Conservation (phyloP, 805 yeast species). For the Nakazawaea ernobii region DNA sequence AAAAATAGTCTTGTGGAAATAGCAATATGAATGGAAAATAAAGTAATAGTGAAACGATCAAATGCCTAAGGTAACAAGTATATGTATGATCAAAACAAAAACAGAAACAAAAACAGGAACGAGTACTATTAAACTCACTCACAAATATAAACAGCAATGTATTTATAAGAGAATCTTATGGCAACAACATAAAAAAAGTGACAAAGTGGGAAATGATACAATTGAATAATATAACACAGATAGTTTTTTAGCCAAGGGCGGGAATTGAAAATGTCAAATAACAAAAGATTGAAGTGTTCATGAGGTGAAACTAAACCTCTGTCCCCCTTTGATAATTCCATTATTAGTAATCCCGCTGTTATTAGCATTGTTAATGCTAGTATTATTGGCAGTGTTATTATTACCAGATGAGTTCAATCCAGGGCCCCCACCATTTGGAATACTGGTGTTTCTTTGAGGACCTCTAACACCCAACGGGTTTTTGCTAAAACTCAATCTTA, state of each 20-base stretch:
- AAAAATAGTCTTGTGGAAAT: no score
- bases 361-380: not conserved
- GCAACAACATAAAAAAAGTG: no score
- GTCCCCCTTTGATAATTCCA: not conserved
- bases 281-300: not conserved
- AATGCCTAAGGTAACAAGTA: no score
- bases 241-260: not conserved
- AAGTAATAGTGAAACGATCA: no score
- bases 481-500: slow-evolving; percentile 87
- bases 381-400: not conserved
- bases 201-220: no score
- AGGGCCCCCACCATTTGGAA: not conserved
- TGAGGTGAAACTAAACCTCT: not conserved
- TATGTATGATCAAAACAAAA: no score
- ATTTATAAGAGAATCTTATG: no score
- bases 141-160: no score
- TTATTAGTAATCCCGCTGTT: not conserved
- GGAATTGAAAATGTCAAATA: not conserved
- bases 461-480: slow-evolving; percentile 97
- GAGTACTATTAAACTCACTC: no score
- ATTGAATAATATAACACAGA: not conserved
- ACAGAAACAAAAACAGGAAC: no score
- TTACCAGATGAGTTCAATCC: not conserved
- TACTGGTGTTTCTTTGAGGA: slow-evolving; percentile 6
- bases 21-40: no score